Percentiles rank a stretch among this genome's conserved stretches.
These are phyloP conservation scores for Penicillium manginii DNA, from an alignment of 495 filamentous ascomycete species.

Conservation along the genomic window DNA sequence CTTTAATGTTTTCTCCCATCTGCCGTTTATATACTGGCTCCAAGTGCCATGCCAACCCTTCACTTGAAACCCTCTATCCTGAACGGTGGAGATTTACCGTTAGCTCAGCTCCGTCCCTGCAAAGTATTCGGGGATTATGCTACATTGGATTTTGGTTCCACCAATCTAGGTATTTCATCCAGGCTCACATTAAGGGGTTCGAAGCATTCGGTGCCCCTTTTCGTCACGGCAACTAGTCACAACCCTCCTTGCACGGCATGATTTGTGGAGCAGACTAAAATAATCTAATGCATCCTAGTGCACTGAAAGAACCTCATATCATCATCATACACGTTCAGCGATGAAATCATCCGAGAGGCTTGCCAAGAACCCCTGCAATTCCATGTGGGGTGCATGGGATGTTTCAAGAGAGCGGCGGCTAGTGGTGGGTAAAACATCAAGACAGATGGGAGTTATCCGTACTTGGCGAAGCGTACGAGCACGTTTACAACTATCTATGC, in stretches of 20 bases:
- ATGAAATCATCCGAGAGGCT: not conserved
- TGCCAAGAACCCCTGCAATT: slow-evolving; percentile 22
- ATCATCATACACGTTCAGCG: too few species aligned
- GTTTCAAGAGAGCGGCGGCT: slow-evolving; percentile 13
- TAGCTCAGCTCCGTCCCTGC: slow-evolving; percentile 6
- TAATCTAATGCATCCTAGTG: too few species aligned
- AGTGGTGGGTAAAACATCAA: not conserved
- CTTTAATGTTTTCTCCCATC: not conserved
- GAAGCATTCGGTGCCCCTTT: slow-evolving; percentile 1
- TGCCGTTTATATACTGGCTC: not conserved
- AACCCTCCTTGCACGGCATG: not conserved
- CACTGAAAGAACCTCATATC: too few species aligned
- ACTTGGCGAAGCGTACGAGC: too few species aligned
- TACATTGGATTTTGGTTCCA: slow-evolving; percentile 17
- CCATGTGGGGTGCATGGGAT: slow-evolving; percentile 14
- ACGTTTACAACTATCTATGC: too few species aligned
- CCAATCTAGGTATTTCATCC: slow-evolving; percentile 14
- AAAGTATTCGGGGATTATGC: slow-evolving; percentile 5
- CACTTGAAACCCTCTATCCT: slow-evolving; percentile 14
- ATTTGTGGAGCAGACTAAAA: too few species aligned
- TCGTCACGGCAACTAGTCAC: slow-evolving; percentile 5
- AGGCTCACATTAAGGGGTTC: not conserved
- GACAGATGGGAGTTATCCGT: too few species aligned
- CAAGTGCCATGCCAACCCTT: not conserved
- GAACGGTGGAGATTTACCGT: slow-evolving; percentile 19